These are phyloP conservation scores for Emydomyces testavorans DNA, from an alignment of 2,329 filamentous ascomycete species.

Conservation along the genomic window DNA sequence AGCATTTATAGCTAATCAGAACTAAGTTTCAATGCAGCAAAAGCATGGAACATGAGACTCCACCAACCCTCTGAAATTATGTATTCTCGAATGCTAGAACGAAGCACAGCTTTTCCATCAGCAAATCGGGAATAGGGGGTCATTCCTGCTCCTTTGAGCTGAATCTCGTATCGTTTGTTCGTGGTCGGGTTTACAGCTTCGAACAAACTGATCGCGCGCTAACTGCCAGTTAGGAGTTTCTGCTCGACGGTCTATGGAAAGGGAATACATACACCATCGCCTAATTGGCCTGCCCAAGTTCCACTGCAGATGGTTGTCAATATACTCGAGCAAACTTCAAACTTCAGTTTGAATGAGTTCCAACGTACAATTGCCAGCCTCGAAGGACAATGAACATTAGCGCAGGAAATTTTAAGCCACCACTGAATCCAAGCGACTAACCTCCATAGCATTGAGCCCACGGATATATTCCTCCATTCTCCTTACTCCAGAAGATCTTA, in stretches of 20 bases:
- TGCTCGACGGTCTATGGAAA: neutral
- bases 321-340: neutral
- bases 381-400: constrained; percentile 6
- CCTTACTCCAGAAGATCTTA: constrained; percentile 62
- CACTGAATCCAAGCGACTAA: constrained; percentile 27
- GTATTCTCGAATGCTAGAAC: constrained; percentile 89
- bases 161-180: constrained; percentile 70
- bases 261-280: constrained; percentile 53
- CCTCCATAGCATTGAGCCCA: constrained; percentile 99
- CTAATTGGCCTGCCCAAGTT: constrained; percentile 89
- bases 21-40: neutral
- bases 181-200: constrained; percentile 68
- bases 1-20: constrained; percentile 52
- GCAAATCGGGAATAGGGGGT: constrained; percentile 96
- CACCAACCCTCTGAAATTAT: constrained; percentile 66
- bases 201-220: constrained; percentile 81
- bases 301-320: constrained; percentile 46
- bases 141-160: constrained; percentile 84
- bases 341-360: neutral
- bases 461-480: constrained; percentile 72
- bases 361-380: constrained; percentile 42
- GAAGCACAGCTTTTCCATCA: constrained; percentile 83
- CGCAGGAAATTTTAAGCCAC: neutral
- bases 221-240: constrained; percentile 1
- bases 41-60: neutral